Base-by-base conservation (phyloP, 306 rosid genomes). In the Luffa acutangula region DNA sequence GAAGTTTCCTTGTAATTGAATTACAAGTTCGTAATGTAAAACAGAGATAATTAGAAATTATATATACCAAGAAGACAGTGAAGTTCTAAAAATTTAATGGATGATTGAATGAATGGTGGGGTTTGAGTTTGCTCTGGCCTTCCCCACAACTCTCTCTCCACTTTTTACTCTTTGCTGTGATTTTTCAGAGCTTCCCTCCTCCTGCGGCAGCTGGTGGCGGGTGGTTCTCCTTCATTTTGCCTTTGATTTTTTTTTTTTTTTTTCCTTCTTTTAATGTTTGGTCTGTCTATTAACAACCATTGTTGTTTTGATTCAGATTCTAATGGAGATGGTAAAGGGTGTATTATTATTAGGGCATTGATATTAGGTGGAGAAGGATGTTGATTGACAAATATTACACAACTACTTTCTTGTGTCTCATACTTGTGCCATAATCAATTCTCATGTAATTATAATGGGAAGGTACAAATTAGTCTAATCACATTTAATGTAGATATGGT, bases 161-260 rank as follows among this genome's bases (percentile, higher is more conserved):
- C 91, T 82, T 86, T 89, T 91, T 87, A 85, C 90, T 90, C 89
- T 5, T 34, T 66, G 42, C 74, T 31, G 78, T 67, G 77, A 72
- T 78, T 75, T 75, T 70, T 78, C 84, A 77, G 64, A 71, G 36
- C 76, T 72, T 31, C 42, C 77, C 58, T 46, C 77, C 5, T 72
- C 56, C 77, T 72, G 58, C 77, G 77, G 58, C 77, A 72, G 77
- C 57, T 72, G 77, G 77, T 72, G 77, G 77, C 77, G 77, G 77
- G 59, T 72, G 77, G 59, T 9, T 74, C 78, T 74, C 77, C 57
- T 49, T 73, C 60, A 4, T 49, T 49, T 69, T 42, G 53, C 75
- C 52, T 63, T 14, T 14, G 21, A 65, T 4, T 18, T 9, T 66
- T 18, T 1, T 70, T 49, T 37, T 1, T 37, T 20, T 0, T 1